Percentiles rank a stretch among this genome's conserved stretches.
phyloP scores from a whole-genome alignment of 495 filamentous ascomycete species.

The Sphaerosporella brunnea region DNA sequence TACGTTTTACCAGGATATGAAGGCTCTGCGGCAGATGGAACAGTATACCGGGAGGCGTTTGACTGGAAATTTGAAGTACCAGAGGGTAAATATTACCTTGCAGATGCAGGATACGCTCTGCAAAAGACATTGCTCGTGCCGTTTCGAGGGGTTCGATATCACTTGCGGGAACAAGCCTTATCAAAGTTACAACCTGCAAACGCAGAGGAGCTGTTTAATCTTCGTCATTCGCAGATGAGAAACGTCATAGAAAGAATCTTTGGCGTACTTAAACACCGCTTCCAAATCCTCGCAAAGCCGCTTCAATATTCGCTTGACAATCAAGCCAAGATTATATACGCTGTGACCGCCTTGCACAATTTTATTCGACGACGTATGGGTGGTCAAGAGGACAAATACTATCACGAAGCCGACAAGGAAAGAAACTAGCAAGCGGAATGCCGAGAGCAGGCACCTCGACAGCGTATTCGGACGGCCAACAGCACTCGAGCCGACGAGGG shows the following conservation, averaged over 20 bases:
- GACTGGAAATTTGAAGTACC: conserved; percentile 1
- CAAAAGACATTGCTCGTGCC: not conserved
- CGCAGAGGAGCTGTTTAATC: conserved; percentile 9
- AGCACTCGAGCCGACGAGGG: too few species aligned
- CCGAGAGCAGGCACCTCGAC: too few species aligned
- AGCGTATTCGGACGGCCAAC: too few species aligned
- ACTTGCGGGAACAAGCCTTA: too few species aligned
- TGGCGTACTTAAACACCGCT: conserved; percentile 8
- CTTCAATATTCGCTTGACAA: not conserved
- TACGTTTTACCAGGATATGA: conserved; percentile 10
- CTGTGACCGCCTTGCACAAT: conserved; percentile 5
- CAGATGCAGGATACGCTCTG: conserved; percentile 8
- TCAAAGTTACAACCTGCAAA: conserved; percentile 1
- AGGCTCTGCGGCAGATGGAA: conserved; percentile 12
- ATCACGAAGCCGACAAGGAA: too few species aligned
- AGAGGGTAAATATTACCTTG: conserved; percentile 5
- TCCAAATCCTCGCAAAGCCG: conserved; percentile 4
- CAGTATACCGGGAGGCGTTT: conserved; percentile 4
- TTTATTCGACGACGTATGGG: too few species aligned
- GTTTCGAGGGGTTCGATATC: conserved; percentile 9
- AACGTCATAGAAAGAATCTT: conserved; percentile 11
- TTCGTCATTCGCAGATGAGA: conserved; percentile 6
- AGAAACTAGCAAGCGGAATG: too few species aligned
- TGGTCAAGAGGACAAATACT: too few species aligned
- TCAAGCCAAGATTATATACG: conserved; percentile 4